phyloP scores from a whole-genome alignment of 2,329 filamentous ascomycete species.

The Xylariaceae sp. region DNA sequence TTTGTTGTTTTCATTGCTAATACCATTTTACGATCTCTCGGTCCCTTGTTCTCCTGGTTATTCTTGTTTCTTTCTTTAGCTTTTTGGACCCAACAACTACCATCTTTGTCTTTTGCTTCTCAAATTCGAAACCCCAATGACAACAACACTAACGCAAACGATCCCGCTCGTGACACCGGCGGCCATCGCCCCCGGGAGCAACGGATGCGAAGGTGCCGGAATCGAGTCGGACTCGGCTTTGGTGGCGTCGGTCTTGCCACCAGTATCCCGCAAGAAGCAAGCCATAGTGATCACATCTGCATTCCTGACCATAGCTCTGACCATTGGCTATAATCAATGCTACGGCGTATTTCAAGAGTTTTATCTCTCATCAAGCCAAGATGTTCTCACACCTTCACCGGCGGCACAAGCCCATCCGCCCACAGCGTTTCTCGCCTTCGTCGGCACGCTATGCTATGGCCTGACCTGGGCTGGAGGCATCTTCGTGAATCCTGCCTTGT shows the following conservation, averaged over 20 bases:
- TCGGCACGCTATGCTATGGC: constrained; percentile 55
- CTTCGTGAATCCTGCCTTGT: constrained; percentile 55
- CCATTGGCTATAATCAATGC: constrained; percentile 57
- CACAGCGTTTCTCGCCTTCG: constrained; percentile 55
- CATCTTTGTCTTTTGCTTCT: too few relatives aligned
- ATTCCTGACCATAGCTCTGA: constrained; percentile 53
- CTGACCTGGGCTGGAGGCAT: constrained; percentile 59
- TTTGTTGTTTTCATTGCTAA: too few relatives aligned
- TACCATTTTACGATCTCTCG: too few relatives aligned
- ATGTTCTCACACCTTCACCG: constrained; percentile 46
- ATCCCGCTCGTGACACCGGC: too few relatives aligned
- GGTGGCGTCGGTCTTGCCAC: constrained; percentile 39
- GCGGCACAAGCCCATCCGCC: constrained; percentile 41
- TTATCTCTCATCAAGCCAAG: constrained; percentile 51
- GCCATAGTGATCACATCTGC: constrained; percentile 50
- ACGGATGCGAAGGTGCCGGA: too few relatives aligned
- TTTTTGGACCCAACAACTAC: too few relatives aligned
- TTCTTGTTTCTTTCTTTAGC: too few relatives aligned
- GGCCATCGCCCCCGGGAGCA: too few relatives aligned
- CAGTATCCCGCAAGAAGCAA: constrained; percentile 50
- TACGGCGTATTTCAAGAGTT: constrained; percentile 58
- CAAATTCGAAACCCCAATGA: too few relatives aligned
- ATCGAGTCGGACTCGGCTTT: too few relatives aligned
- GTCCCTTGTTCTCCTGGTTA: too few relatives aligned
- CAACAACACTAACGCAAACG: too few relatives aligned